Conservation (phyloP, 768 basidiomycete species). For the Tulasnella sp. region DNA sequence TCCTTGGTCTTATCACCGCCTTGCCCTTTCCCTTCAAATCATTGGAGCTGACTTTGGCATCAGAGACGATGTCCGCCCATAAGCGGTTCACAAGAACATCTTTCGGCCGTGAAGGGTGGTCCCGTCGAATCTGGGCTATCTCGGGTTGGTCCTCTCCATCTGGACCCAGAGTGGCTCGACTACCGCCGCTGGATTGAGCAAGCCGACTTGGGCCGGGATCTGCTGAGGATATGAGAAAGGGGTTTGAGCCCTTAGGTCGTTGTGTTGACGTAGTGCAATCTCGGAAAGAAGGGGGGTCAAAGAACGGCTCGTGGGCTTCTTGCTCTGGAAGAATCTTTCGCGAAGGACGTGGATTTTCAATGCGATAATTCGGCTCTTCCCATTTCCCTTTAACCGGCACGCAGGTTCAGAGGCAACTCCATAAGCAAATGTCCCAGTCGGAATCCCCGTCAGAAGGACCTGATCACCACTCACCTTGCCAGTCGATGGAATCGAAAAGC, state of each 20-base stretch:
- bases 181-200: conserved; percentile 43
- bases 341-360: conserved; percentile 63
- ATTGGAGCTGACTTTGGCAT: background rate
- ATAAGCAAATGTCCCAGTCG: background rate
- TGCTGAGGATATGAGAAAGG: conserved; percentile 36
- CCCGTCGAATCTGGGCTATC: conserved; percentile 26
- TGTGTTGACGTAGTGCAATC: conserved; percentile 29
- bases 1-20: background rate
- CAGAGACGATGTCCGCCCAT: conserved; percentile 26
- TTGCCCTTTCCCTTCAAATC: conserved; percentile 20
- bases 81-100: conserved; percentile 17
- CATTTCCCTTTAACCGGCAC: conserved; percentile 55
- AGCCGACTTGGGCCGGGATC: conserved; percentile 40
- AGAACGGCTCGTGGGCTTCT: conserved; percentile 39
- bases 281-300: conserved; percentile 4
- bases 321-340: conserved; percentile 46
- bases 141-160: conserved; percentile 36
- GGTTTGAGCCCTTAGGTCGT: conserved; percentile 35
- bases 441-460: conserved; percentile 9
- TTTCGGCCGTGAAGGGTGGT: background rate
- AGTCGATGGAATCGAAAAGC: conserved; percentile 91
- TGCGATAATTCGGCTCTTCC: conserved; percentile 63
- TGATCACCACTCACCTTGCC: conserved; percentile 30
- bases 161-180: conserved; percentile 49
- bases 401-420: background rate